Base-by-base conservation (phyloP, 75 land plant genomes). In the Adiantum capillusveneris region DNA sequence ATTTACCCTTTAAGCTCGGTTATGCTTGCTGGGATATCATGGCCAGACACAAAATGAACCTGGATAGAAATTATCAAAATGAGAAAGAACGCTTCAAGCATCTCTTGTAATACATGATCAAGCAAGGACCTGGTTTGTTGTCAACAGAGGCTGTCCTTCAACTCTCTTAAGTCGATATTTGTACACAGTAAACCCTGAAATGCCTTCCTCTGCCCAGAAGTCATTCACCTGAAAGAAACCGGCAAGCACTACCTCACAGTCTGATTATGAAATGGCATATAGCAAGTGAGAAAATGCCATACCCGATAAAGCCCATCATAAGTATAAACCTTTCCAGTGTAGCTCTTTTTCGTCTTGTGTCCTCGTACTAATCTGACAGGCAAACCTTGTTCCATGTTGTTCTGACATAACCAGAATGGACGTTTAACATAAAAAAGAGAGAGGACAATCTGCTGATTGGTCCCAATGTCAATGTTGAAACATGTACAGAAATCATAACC, bases 201-300 rank as follows among this genome's bases (percentile, higher is more conserved):
- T 63, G 11, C 98, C 98, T 62, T 72, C 78, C 51, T 92, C 98
- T 11, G 90, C 81, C 98, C 98, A 92, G 46, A 74, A 77, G 2
- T 79, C 63, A 7, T 68, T 61, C 53, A 92, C 90, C 98, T 92
- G 70, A 18, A 25, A 13, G 6, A 30, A 20, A n/a, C n/a, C n/a
- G n/a, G n/a, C n/a, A n/a, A n/a, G n/a, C n/a, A n/a, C n/a, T n/a
- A n/a, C n/a, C n/a, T n/a, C n/a, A n/a, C n/a, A n/a, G n/a, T n/a
- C n/a, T n/a, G n/a, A n/a, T n/a, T n/a, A n/a, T n/a, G n/a, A n/a
- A n/a, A n/a, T n/a, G n/a, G n/a, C n/a, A n/a, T n/a, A n/a, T n/a
- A n/a, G n/a, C n/a, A n/a, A n/a, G n/a, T n/a, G n/a, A n/a, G n/a
- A n/a, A n/a, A n/a, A n/a, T n/a, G n/a, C 20, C 34, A 24, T 44